Base-by-base conservation (phyloP, 1,139 yeast genomes). In the Meyerozyma smithsonii region DNA sequence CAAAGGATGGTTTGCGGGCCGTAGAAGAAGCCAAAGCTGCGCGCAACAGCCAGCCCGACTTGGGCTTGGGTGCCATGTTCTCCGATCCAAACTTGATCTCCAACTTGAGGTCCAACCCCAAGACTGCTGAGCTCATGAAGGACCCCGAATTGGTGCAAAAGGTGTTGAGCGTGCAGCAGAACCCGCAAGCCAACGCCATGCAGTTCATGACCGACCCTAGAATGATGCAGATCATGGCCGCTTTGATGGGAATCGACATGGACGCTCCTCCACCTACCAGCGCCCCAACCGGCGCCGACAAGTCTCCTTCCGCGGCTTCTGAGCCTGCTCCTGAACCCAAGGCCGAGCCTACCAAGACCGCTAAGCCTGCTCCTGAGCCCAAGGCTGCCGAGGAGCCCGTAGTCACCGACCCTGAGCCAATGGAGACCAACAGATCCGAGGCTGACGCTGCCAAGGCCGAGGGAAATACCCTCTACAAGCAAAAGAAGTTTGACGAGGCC, bases 401-500 rank as follows among this genome's bases (percentile, higher is more conserved):
- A 15, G 54, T 49, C 24, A 56, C 59, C 14, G 65, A 49, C 17
- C 34, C 34, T 4, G 47, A 42, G 26, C 28, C 41, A 8, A 52
- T 49, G 30, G 61, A 58, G 34, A 53, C 61, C 17, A 42, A 58
- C 17, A 77, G 77, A 54, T 69, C 58, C 14, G 69, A 71, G 40
- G 97, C 98, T 20, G 95, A 87, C 48, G 79, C 69, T 14, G 82
- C 79, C 43, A 94, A 94, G 64, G 84, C 85, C 10, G 79, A 82
- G 61, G 99, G 97, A 51, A 94, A 94, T 66, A 69, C 76, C 36
- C 72, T 86, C 37, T 94, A 94, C 74, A 92, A 92, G 64, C 73
- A 82, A 52, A 86, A 85, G 59, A 74, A 90, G 57, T 94, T 94
- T 51, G 97, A 88, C 57, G 96, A 84, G 55, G 98, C 99, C 33